Evolutionary conservation across 257 asterid genomes (phyloP).

Genomic region (Jasminum sambac): DNA sequence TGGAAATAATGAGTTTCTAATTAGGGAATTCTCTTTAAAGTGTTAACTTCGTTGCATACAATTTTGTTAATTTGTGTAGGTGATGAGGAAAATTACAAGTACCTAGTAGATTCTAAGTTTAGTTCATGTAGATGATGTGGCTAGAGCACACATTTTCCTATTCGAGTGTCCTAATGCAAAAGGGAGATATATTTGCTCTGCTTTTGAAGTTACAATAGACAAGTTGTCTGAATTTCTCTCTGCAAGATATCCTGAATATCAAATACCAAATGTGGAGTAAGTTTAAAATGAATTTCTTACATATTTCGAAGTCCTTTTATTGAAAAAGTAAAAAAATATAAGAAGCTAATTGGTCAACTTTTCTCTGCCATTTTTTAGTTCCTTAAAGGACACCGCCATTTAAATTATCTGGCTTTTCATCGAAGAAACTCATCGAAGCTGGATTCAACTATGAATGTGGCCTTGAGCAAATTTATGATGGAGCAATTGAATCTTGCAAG

Average conservation of each 20-base stretch:
- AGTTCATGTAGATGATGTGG: no score
- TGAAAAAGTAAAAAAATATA: no score
- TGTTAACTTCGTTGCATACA: not conserved
- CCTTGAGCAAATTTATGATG: constrained; percentile 7
- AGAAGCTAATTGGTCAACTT: not conserved
- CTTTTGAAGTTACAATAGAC: no score
- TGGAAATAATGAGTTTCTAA: not conserved
- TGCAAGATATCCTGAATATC: no score
- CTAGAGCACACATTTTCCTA: no score
- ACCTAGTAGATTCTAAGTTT: no score
- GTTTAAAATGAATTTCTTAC: constrained; percentile 11
- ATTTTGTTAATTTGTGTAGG: not conserved
- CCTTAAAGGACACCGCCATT: not conserved
- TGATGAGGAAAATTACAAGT: no score
- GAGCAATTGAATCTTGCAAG: constrained; percentile 17
- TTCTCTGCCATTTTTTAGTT: constrained; percentile 18
- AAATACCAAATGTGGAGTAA: constrained; percentile 43
- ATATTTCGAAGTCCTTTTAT: no score
- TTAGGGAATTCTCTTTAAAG: no score
- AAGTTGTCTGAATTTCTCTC: no score
- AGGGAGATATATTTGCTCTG: no score
- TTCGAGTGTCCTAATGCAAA: no score
- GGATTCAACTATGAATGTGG: constrained; percentile 4
- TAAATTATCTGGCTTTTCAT: not conserved
- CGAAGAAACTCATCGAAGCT: constrained; percentile 15